These are phyloP conservation scores for Apophysomyces trapeziformis DNA, from an alignment of 371 early-diverging fungal genomes.

Conservation along the genomic window DNA sequence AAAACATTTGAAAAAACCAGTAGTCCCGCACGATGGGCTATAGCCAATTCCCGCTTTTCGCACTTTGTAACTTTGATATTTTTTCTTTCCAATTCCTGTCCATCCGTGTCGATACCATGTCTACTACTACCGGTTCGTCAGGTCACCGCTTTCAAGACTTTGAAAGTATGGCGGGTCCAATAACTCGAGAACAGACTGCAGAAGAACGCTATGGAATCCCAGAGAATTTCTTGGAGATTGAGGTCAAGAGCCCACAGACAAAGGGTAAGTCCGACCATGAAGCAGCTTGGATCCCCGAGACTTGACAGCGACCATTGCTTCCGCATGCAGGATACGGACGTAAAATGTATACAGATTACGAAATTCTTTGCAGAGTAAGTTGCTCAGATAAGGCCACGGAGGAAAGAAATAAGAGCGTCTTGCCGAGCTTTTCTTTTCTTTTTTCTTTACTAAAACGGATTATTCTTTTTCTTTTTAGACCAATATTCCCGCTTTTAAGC, in stretches of 20 bases:
- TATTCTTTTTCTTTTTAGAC: slow-evolving; percentile 59
- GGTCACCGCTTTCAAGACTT: slow-evolving; percentile 55
- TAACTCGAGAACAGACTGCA: slow-evolving; percentile 77
- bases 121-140: slow-evolving; percentile 13
- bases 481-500: slow-evolving; percentile 96
- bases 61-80: not conserved
- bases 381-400: not conserved
- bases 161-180: slow-evolving; percentile 57
- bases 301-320: not conserved
- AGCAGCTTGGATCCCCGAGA: not conserved
- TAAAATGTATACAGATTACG: slow-evolving; percentile 95
- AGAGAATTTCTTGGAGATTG: slow-evolving; percentile 97
- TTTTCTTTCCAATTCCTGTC: not conserved
- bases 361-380: slow-evolving; percentile 87
- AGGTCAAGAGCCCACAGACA: slow-evolving; percentile 90
- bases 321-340: slow-evolving; percentile 67
- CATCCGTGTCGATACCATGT: slow-evolving; percentile 10
- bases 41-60: no score
- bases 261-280: slow-evolving; percentile 61
- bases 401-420: not conserved
- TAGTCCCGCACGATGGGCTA: no score
- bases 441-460: no score
- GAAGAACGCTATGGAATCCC: slow-evolving; percentile 94
- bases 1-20: no score
- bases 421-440: no score